Percentiles rank a stretch among this genome's conserved stretches.
Conservation (phyloP, 257 asterid genomes). For the Nemophila menziesii region DNA sequence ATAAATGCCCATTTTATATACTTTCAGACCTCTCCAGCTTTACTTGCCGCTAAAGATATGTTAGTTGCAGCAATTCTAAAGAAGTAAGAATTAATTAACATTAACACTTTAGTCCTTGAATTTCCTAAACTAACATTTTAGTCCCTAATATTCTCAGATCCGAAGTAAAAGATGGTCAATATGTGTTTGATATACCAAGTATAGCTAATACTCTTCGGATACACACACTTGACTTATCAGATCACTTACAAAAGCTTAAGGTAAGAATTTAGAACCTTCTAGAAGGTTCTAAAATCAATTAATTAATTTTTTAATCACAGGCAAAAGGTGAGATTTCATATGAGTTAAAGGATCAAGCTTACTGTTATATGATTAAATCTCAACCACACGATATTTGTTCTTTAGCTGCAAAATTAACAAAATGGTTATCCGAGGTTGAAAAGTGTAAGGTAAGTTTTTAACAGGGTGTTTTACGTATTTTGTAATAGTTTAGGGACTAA, state of each 20-base stretch:
- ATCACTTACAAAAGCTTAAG: conserved; percentile 68
- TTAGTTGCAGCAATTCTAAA: conserved; percentile 62
- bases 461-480: neutral
- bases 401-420: conserved; percentile 52
- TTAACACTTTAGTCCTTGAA: conserved; percentile 13
- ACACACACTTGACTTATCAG: conserved; percentile 46
- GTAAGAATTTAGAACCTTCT: conserved; percentile 20
- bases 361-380: conserved; percentile 43
- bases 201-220: conserved; percentile 51
- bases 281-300: neutral
- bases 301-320: conserved; percentile 38
- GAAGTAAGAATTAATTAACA: conserved; percentile 41
- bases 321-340: conserved; percentile 76
- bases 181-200: conserved; percentile 69
- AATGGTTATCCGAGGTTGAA: conserved; percentile 87
- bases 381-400: conserved; percentile 69
- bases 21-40: conserved; percentile 69
- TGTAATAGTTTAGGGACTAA: conserved; percentile 1
- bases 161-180: conserved; percentile 83
- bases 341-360: conserved; percentile 89
- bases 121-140: conserved; percentile 30
- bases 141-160: conserved; percentile 41
- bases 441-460: conserved; percentile 61
- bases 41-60: conserved; percentile 54
- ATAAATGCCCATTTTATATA: conserved; percentile 8